Conservation (phyloP, 352 stramenopile genomes). For the Globisporangium cederbergense region DNA sequence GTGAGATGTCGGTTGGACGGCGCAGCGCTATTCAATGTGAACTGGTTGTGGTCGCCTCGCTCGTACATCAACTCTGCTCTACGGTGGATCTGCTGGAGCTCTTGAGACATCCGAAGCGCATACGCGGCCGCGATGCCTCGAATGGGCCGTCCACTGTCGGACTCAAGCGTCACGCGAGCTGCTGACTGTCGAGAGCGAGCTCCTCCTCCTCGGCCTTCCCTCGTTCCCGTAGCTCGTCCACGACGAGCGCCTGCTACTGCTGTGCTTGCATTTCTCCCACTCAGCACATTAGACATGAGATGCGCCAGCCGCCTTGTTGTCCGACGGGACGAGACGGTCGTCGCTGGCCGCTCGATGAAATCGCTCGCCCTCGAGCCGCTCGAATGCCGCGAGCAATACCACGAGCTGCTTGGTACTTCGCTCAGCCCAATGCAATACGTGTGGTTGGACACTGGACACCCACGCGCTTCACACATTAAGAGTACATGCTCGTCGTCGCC, state of each 20-base stretch:
- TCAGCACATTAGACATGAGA: constrained; percentile 73
- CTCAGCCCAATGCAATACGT: constrained; percentile 72
- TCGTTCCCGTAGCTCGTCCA: constrained; percentile 1
- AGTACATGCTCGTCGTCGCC: constrained; percentile 80
- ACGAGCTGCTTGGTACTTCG: constrained; percentile 53
- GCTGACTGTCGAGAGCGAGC: constrained; percentile 2
- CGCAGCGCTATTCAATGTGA: constrained; percentile 28
- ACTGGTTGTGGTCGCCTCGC: constrained; percentile 47
- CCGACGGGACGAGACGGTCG: constrained; percentile 58
- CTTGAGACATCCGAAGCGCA: constrained; percentile 70
- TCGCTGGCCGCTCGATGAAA: constrained; percentile 44
- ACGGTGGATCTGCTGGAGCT: constrained; percentile 68
- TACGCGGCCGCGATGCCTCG: constrained; percentile 63
- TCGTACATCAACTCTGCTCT: constrained; percentile 74
- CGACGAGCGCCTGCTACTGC: background rate
- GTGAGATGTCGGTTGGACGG: constrained; percentile 16
- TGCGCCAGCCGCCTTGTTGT: constrained; percentile 58
- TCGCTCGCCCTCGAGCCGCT: constrained; percentile 45
- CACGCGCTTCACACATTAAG: constrained; percentile 65
- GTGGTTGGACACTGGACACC: constrained; percentile 62
- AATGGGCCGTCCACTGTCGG: constrained; percentile 41
- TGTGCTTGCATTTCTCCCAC: constrained; percentile 12
- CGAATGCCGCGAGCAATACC: constrained; percentile 64
- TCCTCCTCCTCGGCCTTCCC: constrained; percentile 16
- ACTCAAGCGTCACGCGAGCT: constrained; percentile 24